Evolutionary conservation across 1,284 basidiomycete species (phyloP), one percentile per base, ranked within the genome.

Genomic region (Ustilago shanxiensis): DNA sequence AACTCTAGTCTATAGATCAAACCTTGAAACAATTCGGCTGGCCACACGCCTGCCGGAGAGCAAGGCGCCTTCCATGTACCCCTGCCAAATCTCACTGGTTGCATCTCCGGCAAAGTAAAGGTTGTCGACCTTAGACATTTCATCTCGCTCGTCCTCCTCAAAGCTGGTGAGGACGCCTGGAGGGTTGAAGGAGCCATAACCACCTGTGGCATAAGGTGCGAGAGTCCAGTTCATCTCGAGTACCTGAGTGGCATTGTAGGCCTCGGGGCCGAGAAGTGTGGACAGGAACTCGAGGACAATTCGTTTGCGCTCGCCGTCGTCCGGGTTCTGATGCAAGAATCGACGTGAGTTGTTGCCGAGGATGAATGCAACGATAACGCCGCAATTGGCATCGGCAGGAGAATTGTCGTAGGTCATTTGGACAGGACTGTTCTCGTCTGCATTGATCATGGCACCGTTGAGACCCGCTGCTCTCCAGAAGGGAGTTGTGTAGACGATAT

Each of bases 381-480:
- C 75, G 18, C 50, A 55, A 1, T 55, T 58, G 41, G 39, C 66
- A 41, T 69, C 62, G 11, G 70, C 61, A 3, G 75, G 72, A 5
- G 75, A 77, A 37, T 77, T 77, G 66, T 77, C 75, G 61, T 68
- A 77, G 6, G 72, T 75, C 63, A 73, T 58, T 28, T 73, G 72
- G 37, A 74, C 62, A 9, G 71, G 63, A n/a, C 61, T 69, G 26
- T 33, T 56, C 26, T 60, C 58, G 47, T 77, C 74, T 9, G 72
- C 66, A 51, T 74, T 74, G 72, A 73, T 68, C 66, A 66, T 65
- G 31, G 61, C 54, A 31, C 75, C 75, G 26, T 35, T 77, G 33
- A 73, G 62, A 24, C 72, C 72, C 2, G 60, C 61, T 18, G 54
- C 50, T 33, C 75, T 39, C 75, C 72, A 77, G 52, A 77, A 77